Base-by-base conservation (phyloP, 106 monocot species). In the Dioscorea zingiberensis region DNA sequence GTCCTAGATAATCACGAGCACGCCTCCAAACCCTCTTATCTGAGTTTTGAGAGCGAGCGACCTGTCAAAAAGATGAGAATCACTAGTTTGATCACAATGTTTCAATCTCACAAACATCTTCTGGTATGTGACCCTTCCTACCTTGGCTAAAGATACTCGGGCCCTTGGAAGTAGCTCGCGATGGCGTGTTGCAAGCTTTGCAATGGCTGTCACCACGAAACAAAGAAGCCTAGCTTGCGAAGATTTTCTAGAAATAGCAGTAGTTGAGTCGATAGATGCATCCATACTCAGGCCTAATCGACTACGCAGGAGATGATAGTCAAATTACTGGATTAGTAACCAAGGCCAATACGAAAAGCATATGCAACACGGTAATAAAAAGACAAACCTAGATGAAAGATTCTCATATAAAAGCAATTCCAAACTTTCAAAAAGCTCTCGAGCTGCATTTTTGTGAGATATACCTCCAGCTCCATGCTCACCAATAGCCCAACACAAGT, bases 401-500 rank as follows among this genome's bases (percentile, higher is more conserved):
- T 91, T 97, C 32, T 97, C 95, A 73, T 97, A 91, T 6, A 97
- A 27, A 54, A 97, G 88, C 72, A 91, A 79, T 79, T 91, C 95
- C 69, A 91, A 75, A 74, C 81, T 97, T 73, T 91, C 95, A 72
- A 91, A 97, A 27, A 91, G 88, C 65, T 88, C 91, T 7, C 85
- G 78, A 69, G 88, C 91, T 48, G 83, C 83, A 76, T 97, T 83
- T 53, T 85, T 91, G 77, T 84, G 67, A 56, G 81, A 69, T 67
- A 56, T 70, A 10, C 91, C 91, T 65, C 91, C 91, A 48, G 78
- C 95, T 70, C 91, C 95, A 81, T 91, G 81, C 75, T 91, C 95
- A 22, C 95, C 91, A 75, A 97, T 91, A 48, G 88, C 95, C 91
- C 91, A 97, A 65, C 91, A 97, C 61, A 97, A 77, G 49, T 91